phyloP scores from a whole-genome alignment of 2,329 filamentous ascomycete genomes.

The Pestalotiopsis sp. region DNA sequence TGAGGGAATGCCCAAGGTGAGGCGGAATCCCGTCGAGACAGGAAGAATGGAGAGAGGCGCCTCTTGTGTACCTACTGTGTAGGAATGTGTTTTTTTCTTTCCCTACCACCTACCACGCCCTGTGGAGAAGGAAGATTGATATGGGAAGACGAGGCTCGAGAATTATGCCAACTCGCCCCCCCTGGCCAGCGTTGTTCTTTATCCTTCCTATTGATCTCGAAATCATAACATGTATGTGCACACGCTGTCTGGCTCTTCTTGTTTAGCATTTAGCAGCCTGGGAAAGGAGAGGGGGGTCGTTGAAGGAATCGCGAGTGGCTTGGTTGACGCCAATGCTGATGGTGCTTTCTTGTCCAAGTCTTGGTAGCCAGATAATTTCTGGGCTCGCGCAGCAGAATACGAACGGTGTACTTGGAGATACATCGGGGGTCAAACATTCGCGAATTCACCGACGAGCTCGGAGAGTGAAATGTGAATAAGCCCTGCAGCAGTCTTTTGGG shows the following conservation, averaged over 20 bases:
- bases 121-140: neutral
- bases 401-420: slow-evolving; percentile 21
- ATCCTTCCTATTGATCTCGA: neutral
- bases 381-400: slow-evolving; percentile 10
- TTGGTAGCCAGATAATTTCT: neutral
- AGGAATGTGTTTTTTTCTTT: neutral
- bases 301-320: slow-evolving; percentile 5
- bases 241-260: neutral
- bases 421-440: slow-evolving; percentile 21
- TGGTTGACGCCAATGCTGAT: slow-evolving; percentile 4
- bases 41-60: neutral
- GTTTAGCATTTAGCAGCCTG: neutral
- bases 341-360: neutral
- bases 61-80: neutral
- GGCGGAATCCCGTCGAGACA: neutral
- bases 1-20: slow-evolving; percentile 1
- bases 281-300: neutral
- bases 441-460: slow-evolving; percentile 16
- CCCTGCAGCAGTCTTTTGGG: slow-evolving; percentile 16
- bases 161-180: neutral
- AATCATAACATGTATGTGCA: neutral
- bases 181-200: neutral
- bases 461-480: slow-evolving; percentile 23
- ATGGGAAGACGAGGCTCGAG: neutral
- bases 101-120: neutral